These are phyloP conservation scores for Mycena latifolia DNA, from an alignment of 768 basidiomycete genomes.

Conservation along the genomic window DNA sequence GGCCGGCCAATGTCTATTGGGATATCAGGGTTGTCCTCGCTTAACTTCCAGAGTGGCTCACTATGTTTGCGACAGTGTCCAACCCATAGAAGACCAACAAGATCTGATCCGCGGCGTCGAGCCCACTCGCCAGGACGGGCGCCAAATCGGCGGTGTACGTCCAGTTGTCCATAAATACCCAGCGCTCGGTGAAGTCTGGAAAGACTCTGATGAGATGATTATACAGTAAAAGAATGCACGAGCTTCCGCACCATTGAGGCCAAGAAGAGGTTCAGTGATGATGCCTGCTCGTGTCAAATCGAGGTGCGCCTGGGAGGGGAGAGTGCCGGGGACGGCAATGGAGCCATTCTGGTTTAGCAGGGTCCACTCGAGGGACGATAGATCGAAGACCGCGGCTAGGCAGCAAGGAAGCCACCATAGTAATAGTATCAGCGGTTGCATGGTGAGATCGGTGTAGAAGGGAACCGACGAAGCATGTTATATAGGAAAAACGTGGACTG, in stretches of 20 bases:
- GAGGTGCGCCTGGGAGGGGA: conserved; percentile 67
- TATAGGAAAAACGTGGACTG: no score
- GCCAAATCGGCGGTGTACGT: conserved; percentile 67
- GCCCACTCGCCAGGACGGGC: conserved; percentile 50
- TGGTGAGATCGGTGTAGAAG: no score
- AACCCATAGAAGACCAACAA: conserved; percentile 68
- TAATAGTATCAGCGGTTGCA: background rate
- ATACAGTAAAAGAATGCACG: no score
- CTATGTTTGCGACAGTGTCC: conserved; percentile 69
- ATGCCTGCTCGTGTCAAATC: conserved; percentile 65
- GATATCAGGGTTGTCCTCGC: background rate
- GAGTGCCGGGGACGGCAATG: conserved; percentile 62
- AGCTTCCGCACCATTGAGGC: conserved; percentile 52
- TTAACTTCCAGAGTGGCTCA: conserved; percentile 39
- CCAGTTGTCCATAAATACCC: conserved; percentile 70
- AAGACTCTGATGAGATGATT: background rate
- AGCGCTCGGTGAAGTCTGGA: conserved; percentile 66
- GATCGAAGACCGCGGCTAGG: conserved; percentile 50
- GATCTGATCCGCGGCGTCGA: conserved; percentile 40
- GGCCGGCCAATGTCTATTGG: conserved; percentile 59
- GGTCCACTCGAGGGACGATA: conserved; percentile 64
- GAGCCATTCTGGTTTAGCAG: conserved; percentile 66
- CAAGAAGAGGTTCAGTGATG: conserved; percentile 66
- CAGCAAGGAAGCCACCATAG: background rate
- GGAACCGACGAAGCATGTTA: no score